These are phyloP conservation scores for Kuraishia hungarica DNA, from an alignment of 805 yeast genomes.

Conservation along the genomic window DNA sequence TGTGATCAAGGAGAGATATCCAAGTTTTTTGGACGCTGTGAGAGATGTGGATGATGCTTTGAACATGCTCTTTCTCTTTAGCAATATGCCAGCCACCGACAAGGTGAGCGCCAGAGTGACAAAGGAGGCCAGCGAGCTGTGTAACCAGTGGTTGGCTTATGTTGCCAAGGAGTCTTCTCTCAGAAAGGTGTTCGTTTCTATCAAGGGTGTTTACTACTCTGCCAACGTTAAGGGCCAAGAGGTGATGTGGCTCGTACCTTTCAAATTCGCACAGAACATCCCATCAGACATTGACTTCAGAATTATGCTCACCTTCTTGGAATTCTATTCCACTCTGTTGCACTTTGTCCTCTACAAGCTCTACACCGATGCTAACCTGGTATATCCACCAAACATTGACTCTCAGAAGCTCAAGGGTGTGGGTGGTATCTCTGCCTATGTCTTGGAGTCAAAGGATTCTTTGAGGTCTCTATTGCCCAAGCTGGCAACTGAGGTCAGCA, in stretches of 20 bases:
- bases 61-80: slow-evolving; percentile 88
- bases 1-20: slow-evolving; percentile 91
- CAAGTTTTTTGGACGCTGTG: slow-evolving; percentile 84
- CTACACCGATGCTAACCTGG: slow-evolving; percentile 76
- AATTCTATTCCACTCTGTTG: slow-evolving; percentile 86
- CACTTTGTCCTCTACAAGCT: slow-evolving; percentile 83
- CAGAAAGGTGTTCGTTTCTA: slow-evolving; percentile 88
- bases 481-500: slow-evolving; percentile 12
- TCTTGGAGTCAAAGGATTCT: slow-evolving; percentile 48
- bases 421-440: slow-evolving; percentile 82
- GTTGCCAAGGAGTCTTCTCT: slow-evolving; percentile 78
- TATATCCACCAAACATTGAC: slow-evolving; percentile 88
- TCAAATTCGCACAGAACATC: slow-evolving; percentile 91
- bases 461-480: slow-evolving; percentile 29
- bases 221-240: slow-evolving; percentile 89
- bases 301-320: slow-evolving; percentile 94
- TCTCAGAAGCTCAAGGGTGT: slow-evolving; percentile 65
- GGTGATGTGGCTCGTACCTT: slow-evolving; percentile 93
- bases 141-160: slow-evolving; percentile 94
- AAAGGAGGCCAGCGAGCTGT: slow-evolving; percentile 76
- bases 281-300: slow-evolving; percentile 93
- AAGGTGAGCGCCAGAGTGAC: slow-evolving; percentile 72
- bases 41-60: slow-evolving; percentile 94
- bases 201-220: slow-evolving; percentile 94
- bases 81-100: slow-evolving; percentile 92